Percentiles rank a stretch among this genome's conserved stretches.
These are phyloP conservation scores for Kodamaea sp. DNA, from an alignment of 1,139 yeast genomes.

Conservation along the genomic window DNA sequence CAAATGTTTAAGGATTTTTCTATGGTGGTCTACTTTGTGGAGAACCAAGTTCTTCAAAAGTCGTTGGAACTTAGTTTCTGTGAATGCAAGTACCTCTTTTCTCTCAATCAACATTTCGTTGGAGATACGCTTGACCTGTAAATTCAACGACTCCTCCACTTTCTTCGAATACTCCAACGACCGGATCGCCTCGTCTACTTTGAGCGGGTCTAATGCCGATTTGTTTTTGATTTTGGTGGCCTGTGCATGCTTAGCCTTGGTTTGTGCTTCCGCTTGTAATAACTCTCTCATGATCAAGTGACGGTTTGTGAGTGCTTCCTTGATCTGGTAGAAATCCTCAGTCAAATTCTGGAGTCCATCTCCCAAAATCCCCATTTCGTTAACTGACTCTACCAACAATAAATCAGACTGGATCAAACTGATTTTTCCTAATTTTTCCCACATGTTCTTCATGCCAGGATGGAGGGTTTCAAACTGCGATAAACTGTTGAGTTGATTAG, in stretches of 20 bases:
- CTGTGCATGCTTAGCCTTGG: constrained; percentile 67
- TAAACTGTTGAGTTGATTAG: constrained; percentile 53
- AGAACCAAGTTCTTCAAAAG: constrained; percentile 63
- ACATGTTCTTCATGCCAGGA: constrained; percentile 77
- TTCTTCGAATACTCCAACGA: constrained; percentile 79
- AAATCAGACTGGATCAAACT: constrained; percentile 74
- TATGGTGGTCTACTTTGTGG: constrained; percentile 80
- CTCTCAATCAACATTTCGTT: constrained; percentile 83
- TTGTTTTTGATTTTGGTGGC: constrained; percentile 77
- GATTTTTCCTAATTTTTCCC: constrained; percentile 76
- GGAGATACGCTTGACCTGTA: constrained; percentile 79
- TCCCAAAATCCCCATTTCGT: constrained; percentile 73
- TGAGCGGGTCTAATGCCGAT: constrained; percentile 77
- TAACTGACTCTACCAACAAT: constrained; percentile 69
- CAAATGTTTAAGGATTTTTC: constrained; percentile 74
- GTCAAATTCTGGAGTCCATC: constrained; percentile 69
- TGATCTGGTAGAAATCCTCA: constrained; percentile 81
- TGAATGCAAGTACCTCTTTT: constrained; percentile 52
- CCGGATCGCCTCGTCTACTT: constrained; percentile 87
- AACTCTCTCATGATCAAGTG: constrained; percentile 91
- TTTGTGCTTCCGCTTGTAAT: constrained; percentile 71
- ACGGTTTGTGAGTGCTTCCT: constrained; percentile 90
- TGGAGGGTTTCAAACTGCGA: constrained; percentile 50
- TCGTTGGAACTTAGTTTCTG: constrained; percentile 56
- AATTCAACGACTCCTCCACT: constrained; percentile 69